Evolutionary conservation across 1,284 basidiomycete species (phyloP), one percentile per base, ranked within the genome.

Genomic region (Abortiporus biennis): DNA sequence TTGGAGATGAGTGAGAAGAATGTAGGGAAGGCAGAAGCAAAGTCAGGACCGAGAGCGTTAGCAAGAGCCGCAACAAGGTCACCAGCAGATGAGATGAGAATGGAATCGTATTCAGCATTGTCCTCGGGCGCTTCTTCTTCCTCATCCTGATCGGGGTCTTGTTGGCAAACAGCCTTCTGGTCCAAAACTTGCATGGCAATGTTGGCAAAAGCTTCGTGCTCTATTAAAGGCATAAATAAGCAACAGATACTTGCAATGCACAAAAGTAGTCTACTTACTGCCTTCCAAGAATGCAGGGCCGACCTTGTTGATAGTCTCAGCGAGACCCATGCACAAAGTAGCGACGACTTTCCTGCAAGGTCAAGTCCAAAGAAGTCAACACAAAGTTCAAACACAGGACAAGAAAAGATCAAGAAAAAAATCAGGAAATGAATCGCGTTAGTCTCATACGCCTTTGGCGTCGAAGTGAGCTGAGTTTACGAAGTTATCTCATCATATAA

Each of bases 21-120:
- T 33, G 78, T 79, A 47, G 66, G 66, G 66, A 99, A 95, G 13
- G 88, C 84, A 46, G 77, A 78, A n/a, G 77, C 74, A 57, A 99
- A 99, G 64, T 92, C 91, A 24, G 74, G 51, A 9, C 92, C 93
- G 13, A 97, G 78, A 19, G 84, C 86, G 49, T 80, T 84, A 24
- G 95, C 92, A 56, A 99, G 72, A 4, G 92, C 78, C 46, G 94
- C 85, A 43, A 98, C 94, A 43, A 99, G 83, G 63, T 99, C 96
- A 38, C 87, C 87, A 20, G 96, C 95, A 27, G 93, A 87, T 25
- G 90, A 91, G 61, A 99, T 88, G 46, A 99, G 76, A 33, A 95
- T 88, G 12, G 93, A 92, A 65, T 99, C 96, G 63, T 95, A 97
- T 68, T 99, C 96, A 4, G 94, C 94, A 52, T 89, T 86, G 50